phyloP scores from a whole-genome alignment of 129 eudicot species.

The Saposhnikovia divaricata region DNA sequence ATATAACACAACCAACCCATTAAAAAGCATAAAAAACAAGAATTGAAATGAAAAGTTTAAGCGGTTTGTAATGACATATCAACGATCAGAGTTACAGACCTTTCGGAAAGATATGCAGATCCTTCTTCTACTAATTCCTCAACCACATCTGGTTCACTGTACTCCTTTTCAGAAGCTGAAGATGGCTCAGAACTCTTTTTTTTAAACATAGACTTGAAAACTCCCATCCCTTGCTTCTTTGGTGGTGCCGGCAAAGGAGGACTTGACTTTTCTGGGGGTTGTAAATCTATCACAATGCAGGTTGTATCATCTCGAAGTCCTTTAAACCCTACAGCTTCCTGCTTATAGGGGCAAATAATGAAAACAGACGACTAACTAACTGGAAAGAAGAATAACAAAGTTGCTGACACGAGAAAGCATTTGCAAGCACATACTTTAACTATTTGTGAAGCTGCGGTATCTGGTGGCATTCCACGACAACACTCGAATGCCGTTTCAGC shows the following conservation, averaged over 20 bases:
- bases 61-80: not conserved
- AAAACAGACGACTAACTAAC: not conserved
- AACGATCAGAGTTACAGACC: constrained; percentile 29
- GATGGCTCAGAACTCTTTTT: constrained; percentile 67
- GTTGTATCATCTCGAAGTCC: constrained; percentile 98
- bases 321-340: constrained; percentile 78
- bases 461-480: constrained; percentile 80
- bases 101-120: constrained; percentile 85
- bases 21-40: not conserved
- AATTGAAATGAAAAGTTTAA: not conserved
- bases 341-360: constrained; percentile 8
- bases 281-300: constrained; percentile 87
- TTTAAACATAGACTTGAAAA: constrained; percentile 82
- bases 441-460: constrained; percentile 84
- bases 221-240: constrained; percentile 70
- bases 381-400: constrained; percentile 10
- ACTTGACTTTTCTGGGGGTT: constrained; percentile 62
- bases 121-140: constrained; percentile 96
- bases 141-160: constrained; percentile 57
- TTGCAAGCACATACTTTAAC: constrained; percentile 52
- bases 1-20: not conserved
- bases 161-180: constrained; percentile 48
- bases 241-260: constrained; percentile 62
- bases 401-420: not conserved
- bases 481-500: constrained; percentile 83